Conservation (phyloP, 108 stramenopile species). For the Pseudonitzschia multiseries region DNA sequence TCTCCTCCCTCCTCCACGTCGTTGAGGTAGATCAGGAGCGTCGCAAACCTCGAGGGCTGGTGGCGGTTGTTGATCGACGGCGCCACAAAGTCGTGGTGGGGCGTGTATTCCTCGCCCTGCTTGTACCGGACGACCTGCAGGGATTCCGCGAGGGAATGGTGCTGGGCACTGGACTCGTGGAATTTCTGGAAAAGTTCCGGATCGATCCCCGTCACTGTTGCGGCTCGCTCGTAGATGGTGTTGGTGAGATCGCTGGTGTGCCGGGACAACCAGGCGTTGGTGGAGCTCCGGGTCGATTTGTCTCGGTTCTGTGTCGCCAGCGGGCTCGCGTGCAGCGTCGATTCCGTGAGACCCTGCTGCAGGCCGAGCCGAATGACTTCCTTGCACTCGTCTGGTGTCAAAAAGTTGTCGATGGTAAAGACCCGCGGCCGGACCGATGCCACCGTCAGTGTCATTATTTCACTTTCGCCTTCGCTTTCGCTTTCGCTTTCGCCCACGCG, state of each 20-base stretch:
- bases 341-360: constrained; percentile 52
- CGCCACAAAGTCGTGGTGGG: constrained; percentile 90
- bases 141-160: constrained; percentile 85
- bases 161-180: constrained; percentile 45
- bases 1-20: constrained; percentile 67
- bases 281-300: constrained; percentile 54
- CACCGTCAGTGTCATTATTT: constrained; percentile 50
- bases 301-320: constrained; percentile 34
- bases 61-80: constrained; percentile 69
- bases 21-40: constrained; percentile 82
- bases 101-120: constrained; percentile 71
- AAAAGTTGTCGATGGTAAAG: constrained; percentile 70
- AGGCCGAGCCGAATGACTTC: constrained; percentile 56
- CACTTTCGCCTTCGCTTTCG: too few relatives aligned
- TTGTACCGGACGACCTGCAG: constrained; percentile 86
- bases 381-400: constrained; percentile 65
- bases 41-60: constrained; percentile 83
- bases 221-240: constrained; percentile 75
- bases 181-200: constrained; percentile 56
- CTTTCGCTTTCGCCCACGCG: constrained; percentile 14
- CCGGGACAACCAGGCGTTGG: constrained; percentile 75
- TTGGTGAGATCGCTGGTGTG: constrained; percentile 66
- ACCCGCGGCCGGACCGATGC: constrained; percentile 68
- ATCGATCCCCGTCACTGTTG: constrained; percentile 74
- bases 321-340: constrained; percentile 50